Percentiles rank a stretch among this genome's conserved stretches.
Conservation (phyloP, 495 filamentous ascomycete genomes). For the Aspergillus avenaceus region DNA sequence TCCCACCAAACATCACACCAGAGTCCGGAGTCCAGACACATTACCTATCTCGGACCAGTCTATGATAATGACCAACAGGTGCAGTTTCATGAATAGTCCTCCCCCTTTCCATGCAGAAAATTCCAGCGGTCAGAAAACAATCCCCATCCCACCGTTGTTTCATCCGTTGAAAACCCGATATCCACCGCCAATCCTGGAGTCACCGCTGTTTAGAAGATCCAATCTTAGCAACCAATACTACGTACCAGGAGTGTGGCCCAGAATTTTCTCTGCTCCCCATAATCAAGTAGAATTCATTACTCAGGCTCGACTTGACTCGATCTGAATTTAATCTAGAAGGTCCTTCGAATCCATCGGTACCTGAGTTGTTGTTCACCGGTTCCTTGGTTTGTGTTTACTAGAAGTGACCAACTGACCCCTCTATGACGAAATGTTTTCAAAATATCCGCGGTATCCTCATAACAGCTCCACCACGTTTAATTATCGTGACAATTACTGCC, state of each 20-base stretch:
- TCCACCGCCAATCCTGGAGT: slow-evolving; percentile 4
- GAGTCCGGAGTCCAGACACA: neutral
- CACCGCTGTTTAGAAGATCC: slow-evolving; percentile 2
- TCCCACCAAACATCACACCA: neutral
- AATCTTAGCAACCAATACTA: neutral
- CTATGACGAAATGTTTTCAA: neutral
- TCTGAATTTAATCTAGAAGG: neutral
- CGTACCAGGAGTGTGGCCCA: neutral
- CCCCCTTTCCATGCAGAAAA: neutral
- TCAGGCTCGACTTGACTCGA: neutral
- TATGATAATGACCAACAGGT: neutral
- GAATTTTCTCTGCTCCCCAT: neutral
- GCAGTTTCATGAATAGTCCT: neutral
- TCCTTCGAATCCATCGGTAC: neutral
- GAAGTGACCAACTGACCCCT: too few species aligned
- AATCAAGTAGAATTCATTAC: neutral
- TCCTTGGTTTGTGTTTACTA: neutral
- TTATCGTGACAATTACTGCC: neutral
- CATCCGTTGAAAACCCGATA: neutral
- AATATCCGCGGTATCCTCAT: neutral
- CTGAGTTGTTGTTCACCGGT: neutral
- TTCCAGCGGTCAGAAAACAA: slow-evolving; percentile 3
- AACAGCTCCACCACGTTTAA: neutral
- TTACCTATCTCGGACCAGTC: neutral
- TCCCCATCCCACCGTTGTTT: slow-evolving; percentile 6